Evolutionary conservation across 306 rosid species (phyloP).

Genomic region (Fragaria iinumae): DNA sequence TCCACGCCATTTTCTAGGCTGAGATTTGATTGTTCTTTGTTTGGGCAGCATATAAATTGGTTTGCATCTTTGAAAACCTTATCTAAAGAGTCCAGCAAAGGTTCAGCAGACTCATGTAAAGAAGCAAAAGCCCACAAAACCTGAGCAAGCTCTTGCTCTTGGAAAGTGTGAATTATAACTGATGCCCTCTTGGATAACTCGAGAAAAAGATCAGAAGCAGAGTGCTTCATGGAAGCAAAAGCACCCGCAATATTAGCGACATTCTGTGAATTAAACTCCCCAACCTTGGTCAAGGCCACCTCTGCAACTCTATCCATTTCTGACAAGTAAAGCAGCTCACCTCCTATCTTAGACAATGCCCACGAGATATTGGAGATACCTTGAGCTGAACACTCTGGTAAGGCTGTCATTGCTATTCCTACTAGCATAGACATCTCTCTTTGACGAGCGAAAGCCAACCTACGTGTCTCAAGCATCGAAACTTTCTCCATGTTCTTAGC

Average conservation of each 20-base stretch:
- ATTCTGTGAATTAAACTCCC: constrained; percentile 83
- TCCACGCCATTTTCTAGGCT: constrained; percentile 30
- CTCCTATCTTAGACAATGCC: constrained; percentile 94
- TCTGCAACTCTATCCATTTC: constrained; percentile 96
- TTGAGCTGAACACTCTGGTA: constrained; percentile 89
- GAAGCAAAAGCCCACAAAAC: constrained; percentile 93
- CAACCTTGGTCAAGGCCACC: constrained; percentile 71
- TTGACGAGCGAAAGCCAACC: constrained; percentile 82
- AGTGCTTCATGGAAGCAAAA: constrained; percentile 92
- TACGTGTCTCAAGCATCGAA: constrained; percentile 60
- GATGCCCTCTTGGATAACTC: constrained; percentile 68
- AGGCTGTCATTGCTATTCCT: constrained; percentile 72
- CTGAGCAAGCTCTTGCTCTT: constrained; percentile 91
- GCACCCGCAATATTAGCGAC: constrained; percentile 87
- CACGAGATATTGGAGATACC: constrained; percentile 84
- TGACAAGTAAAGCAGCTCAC: constrained; percentile 77
- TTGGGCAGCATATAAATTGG: constrained; percentile 44
- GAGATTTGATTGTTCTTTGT: constrained; percentile 25
- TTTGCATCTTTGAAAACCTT: constrained; percentile 34
- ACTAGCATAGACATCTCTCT: constrained; percentile 94
- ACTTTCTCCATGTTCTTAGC: constrained; percentile 94
- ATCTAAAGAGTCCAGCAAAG: constrained; percentile 68
- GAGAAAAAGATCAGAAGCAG: constrained; percentile 72
- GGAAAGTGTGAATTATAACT: constrained; percentile 63
- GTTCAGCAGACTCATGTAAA: constrained; percentile 62